Conservation (phyloP, 2,329 filamentous ascomycete genomes). For the Stachybotrys echinatus region DNA sequence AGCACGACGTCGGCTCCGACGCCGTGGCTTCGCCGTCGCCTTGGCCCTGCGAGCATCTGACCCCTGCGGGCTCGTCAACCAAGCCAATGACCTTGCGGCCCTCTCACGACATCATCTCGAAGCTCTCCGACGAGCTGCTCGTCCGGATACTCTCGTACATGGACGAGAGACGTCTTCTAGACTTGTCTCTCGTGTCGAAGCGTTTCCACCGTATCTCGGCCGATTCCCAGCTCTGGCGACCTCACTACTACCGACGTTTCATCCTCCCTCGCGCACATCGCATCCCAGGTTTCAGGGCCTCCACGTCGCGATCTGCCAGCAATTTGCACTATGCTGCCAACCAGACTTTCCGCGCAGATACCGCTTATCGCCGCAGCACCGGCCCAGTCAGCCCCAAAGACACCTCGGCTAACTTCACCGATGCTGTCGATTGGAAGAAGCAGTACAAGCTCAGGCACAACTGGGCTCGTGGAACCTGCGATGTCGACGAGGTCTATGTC, state of each 20-base stretch:
- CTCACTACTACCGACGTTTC: conserved; percentile 81
- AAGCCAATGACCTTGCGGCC: neutral
- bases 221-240: conserved; percentile 89
- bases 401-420: conserved; percentile 6
- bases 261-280: conserved; percentile 75
- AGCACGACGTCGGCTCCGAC: neutral
- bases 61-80: too few relatives aligned
- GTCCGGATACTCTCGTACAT: conserved; percentile 77
- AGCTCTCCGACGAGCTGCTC: conserved; percentile 80
- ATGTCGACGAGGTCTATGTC: conserved; percentile 70
- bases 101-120: conserved; percentile 41
- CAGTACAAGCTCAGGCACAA: conserved; percentile 88
- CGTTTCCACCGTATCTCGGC: conserved; percentile 68
- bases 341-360: conserved; percentile 38
- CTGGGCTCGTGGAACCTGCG: conserved; percentile 80
- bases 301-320: conserved; percentile 17
- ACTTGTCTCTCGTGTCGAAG: conserved; percentile 60
- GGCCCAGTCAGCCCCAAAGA: conserved; percentile 49
- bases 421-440: conserved; percentile 72
- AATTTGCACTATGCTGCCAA: conserved; percentile 41
- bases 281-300: conserved; percentile 58
- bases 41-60: neutral
- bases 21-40: neutral
- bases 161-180: conserved; percentile 62
- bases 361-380: conserved; percentile 30